phyloP scores from a whole-genome alignment of 352 stramenopile genomes.

The Phytophthora hybrid region DNA sequence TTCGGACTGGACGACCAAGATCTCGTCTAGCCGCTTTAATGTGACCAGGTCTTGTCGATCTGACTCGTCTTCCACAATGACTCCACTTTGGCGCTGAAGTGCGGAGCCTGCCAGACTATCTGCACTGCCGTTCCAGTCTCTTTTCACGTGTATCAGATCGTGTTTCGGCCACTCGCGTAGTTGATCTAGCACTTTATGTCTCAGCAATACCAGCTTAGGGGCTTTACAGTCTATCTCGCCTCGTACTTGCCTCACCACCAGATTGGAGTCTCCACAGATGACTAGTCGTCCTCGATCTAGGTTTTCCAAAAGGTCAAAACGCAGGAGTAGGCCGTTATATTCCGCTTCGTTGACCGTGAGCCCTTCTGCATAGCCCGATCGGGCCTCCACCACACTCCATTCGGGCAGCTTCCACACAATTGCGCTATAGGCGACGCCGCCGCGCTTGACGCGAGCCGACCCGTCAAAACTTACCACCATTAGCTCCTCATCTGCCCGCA shows the following conservation, averaged over 20 bases:
- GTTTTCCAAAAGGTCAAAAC: background rate
- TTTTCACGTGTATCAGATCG: constrained; percentile 10
- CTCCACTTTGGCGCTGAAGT: background rate
- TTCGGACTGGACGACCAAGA: background rate
- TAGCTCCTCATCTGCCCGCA: background rate
- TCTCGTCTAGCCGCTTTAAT: background rate
- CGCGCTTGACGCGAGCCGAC: background rate
- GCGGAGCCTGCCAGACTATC: background rate
- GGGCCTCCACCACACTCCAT: background rate
- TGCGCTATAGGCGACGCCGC: background rate
- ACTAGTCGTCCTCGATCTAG: background rate
- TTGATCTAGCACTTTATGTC: background rate
- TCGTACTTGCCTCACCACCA: constrained; percentile 7
- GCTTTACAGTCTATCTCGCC: constrained; percentile 21
- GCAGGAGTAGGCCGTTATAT: background rate
- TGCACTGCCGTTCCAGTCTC: constrained; percentile 9
- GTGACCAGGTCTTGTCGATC: constrained; percentile 8
- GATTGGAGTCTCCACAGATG: constrained; percentile 8
- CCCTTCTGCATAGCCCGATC: background rate
- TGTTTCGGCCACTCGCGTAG: background rate
- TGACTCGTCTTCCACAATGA: background rate
- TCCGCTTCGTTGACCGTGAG: constrained; percentile 2
- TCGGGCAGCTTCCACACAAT: constrained; percentile 1
- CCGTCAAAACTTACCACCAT: constrained; percentile 3
- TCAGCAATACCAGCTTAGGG: background rate